Conservation (phyloP, 1,284 basidiomycete species). For the Puccinia horiana region DNA sequence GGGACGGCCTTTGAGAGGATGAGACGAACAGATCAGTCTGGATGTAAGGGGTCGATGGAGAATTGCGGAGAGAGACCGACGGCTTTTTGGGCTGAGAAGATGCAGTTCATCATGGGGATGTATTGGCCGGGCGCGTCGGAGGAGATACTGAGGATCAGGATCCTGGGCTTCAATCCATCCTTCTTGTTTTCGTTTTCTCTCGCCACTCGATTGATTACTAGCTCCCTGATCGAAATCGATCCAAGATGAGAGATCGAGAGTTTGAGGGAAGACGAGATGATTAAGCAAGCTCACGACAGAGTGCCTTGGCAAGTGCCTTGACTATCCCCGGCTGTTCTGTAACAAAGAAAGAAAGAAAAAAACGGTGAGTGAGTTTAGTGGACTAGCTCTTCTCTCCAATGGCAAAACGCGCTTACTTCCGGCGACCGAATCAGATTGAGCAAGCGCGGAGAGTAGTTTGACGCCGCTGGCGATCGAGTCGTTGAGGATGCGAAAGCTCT, state of each 20-base stretch:
- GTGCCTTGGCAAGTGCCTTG: constrained; percentile 79
- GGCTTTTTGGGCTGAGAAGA: constrained; percentile 96
- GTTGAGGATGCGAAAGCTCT: constrained; percentile 68
- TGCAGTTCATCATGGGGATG: constrained; percentile 98
- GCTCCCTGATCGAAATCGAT: not conserved
- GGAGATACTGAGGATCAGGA: constrained; percentile 88
- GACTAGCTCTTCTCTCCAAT: constrained; percentile 45
- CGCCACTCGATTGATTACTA: constrained; percentile 80
- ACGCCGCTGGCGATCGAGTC: constrained; percentile 71
- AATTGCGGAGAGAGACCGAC: constrained; percentile 61
- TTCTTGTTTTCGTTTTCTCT: constrained; percentile 61
- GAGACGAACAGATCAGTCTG: not conserved
- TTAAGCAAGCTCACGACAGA: constrained; percentile 67
- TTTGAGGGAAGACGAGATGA: constrained; percentile 25
- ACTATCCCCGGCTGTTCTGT: constrained; percentile 70
- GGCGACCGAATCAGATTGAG: constrained; percentile 66
- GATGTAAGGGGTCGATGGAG: not conserved
- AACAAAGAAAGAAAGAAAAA: constrained; percentile 8
- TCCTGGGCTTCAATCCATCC: constrained; percentile 71
- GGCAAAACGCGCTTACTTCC: constrained; percentile 53
- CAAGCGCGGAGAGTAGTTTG: constrained; percentile 65
- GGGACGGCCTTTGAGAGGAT: constrained; percentile 72
- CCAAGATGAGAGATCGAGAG: not conserved
- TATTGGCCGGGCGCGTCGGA: constrained; percentile 82
- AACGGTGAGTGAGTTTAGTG: not conserved